Evolutionary conservation across 2,329 filamentous ascomycete species (phyloP), one percentile per base, ranked within the genome.

Genomic region (Lecanicillium sp.): DNA sequence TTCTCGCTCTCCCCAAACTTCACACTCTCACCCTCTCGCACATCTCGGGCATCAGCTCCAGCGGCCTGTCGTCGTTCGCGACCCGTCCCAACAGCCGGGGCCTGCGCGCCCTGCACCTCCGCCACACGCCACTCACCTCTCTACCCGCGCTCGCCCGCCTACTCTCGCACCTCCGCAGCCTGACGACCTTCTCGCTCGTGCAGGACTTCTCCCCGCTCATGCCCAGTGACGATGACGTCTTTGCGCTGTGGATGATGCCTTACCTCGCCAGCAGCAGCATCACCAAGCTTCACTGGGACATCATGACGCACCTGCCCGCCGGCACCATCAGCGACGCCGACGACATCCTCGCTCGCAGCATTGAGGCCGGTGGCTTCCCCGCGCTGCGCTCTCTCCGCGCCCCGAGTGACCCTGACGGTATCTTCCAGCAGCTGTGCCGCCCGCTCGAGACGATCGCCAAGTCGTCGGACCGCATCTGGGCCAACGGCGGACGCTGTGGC

Each of bases 351-450:
- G 79, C 83, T 1, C 71, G 72, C 50, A 81, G 80, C 56, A 86
- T 90, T 54, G 64, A 65, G 5, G 73, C 75, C 1, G 67, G 68
- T 4, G 80, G 79, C 0, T 87, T 90, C 57, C 86, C 86, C 0
- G 61, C 67, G 0, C 71, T 90, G 9, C 69, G 67, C 9, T 67
- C 60, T 2, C 65, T 90, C 15, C 78, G 86, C 46, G 72, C 79
- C 0, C 86, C 84, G 1, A 79, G 79, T 49, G 86, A 90, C 54
- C 77, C 83, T 1, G 77, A 86, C 5, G 86, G 85, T 21, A 56
- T 78, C 7, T 79, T 90, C 52, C 86, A 90, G 64, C 66, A 71
- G 1, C 72, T 89, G 1, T 90, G 86, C 62, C 75, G 74, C 36
- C 85, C 85, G 1, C 67, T 74, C 4, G 75, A 77, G 24, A 71